Base-by-base conservation (phyloP, 1,284 basidiomycete species). In the Fomitopsis palustris region DNA sequence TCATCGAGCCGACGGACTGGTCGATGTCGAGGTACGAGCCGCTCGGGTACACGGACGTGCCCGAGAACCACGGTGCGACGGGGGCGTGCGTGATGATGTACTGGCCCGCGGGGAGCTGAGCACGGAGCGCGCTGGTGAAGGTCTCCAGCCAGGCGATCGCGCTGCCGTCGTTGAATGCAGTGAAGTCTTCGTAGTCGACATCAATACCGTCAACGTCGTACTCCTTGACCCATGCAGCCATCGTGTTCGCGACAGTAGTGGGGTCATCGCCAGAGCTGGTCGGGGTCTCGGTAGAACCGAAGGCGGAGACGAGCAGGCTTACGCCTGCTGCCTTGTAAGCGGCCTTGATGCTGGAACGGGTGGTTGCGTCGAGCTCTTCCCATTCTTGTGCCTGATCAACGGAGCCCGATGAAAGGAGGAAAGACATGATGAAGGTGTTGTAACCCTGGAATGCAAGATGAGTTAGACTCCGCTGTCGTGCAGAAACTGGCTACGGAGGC, bases 11-110 rank as follows among this genome's bases (percentile, higher is more conserved):
- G 27, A 88, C 86, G 7, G 72, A 67, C 52, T 73, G 59, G 69
- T 88, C 72, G 23, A 86, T 81, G 53, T 74, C 78, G 31, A 87
- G 75, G 68, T 88, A 88, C 9, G 81, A 86, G 57, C 86, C 86
- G 16, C 80, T 82, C 25, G 76, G 73, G 74, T 78, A 85, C 47
- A 65, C 69, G 52, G 63, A 71, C 25, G 64, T 75, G 7, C 81
- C 78, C 21, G 80, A 75, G 73, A 85, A 85, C 81, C 82, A 84
- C 19, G 82, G 82, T 10, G 83, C 82, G 43, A 83, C 78, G 49
- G 82, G 75, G n/a, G 75, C 75, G 58, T 76, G 75, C 2, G 73
- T 74, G 53, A 76, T 52, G 55, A 76, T 72, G 65, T 69, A 76
- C 45, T 72, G 64, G 41, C 73, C 72, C 31, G 62, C 61, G 8